A percentile compares a stretch with the other conserved stretches of the same genome.
phyloP scores from a whole-genome alignment of 176 grass and related monocot species.

The Triticum dicoccoides region DNA sequence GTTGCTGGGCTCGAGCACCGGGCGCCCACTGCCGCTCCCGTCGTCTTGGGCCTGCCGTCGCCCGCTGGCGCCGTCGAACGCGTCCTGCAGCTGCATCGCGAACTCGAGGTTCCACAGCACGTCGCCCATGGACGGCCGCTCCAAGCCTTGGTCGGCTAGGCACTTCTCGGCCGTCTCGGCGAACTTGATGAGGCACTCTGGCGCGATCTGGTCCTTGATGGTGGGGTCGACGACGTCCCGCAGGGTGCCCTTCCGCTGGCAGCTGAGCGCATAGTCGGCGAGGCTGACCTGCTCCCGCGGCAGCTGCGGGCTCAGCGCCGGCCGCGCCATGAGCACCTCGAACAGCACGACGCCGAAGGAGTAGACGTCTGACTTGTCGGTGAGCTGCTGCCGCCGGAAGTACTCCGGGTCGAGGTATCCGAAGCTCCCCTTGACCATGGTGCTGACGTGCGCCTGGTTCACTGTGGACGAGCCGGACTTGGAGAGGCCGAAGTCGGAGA shows the following conservation, averaged over 20 bases:
- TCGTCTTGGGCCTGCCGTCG: not conserved
- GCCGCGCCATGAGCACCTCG: slow-evolving; percentile 67
- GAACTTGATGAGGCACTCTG: slow-evolving; percentile 57
- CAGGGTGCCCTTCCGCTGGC: slow-evolving; percentile 39
- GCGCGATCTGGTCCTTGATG: slow-evolving; percentile 50
- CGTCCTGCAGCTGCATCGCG: slow-evolving; percentile 52
- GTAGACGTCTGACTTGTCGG: slow-evolving; percentile 88
- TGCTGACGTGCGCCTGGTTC: slow-evolving; percentile 85
- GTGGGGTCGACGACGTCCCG: slow-evolving; percentile 30
- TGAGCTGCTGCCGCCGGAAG: slow-evolving; percentile 81
- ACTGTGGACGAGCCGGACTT: slow-evolving; percentile 65
- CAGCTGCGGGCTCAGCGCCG: slow-evolving; percentile 45
- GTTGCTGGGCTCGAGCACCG: slow-evolving; percentile 16
- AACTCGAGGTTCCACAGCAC: slow-evolving; percentile 74
- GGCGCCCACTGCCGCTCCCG: not conserved
- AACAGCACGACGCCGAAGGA: slow-evolving; percentile 89
- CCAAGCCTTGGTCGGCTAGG: slow-evolving; percentile 44
- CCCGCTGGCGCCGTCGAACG: slow-evolving; percentile 38
- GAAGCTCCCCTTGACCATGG: slow-evolving; percentile 92
- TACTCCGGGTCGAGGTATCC: slow-evolving; percentile 93
- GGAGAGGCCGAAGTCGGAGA: slow-evolving; percentile 89
- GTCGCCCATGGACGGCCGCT: slow-evolving; percentile 58
- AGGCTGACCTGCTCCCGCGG: slow-evolving; percentile 48
- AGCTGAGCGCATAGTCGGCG: slow-evolving; percentile 46
- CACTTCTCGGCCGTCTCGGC: slow-evolving; percentile 58